phyloP scores from a whole-genome alignment of 257 asterid genomes.

The Scutellaria barbata region DNA sequence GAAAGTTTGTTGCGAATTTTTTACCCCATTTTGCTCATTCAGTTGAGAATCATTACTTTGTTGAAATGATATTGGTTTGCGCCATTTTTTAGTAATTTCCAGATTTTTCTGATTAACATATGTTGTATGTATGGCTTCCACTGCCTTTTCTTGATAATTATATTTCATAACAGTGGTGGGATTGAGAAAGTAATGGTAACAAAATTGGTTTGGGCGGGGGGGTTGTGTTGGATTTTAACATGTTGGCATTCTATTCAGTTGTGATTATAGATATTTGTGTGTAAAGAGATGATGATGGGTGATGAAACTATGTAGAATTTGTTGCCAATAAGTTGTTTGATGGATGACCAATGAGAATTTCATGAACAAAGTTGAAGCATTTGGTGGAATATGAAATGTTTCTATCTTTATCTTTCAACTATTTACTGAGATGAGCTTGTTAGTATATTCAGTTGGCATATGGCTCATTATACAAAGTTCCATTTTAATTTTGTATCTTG shows the following conservation, averaged over 20 bases:
- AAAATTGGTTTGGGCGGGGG: too few species aligned
- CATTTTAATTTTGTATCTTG: background rate
- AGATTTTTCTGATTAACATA: too few species aligned
- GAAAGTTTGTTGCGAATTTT: too few species aligned
- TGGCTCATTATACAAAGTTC: background rate
- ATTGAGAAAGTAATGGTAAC: too few species aligned
- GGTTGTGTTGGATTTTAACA: too few species aligned
- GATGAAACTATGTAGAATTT: background rate
- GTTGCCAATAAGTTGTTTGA: constrained; percentile 27
- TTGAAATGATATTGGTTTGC: too few species aligned
- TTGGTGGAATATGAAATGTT: constrained; percentile 3
- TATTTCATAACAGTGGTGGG: too few species aligned
- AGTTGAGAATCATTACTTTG: too few species aligned
- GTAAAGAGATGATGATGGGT: background rate
- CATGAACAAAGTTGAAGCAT: background rate
- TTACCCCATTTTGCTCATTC: too few species aligned
- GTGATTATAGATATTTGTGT: constrained; percentile 1
- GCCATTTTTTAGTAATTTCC: too few species aligned
- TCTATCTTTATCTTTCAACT: constrained; percentile 15
- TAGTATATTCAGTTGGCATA: constrained; percentile 12
- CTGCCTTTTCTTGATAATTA: too few species aligned
- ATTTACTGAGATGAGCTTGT: constrained; percentile 8
- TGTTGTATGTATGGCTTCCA: too few species aligned
- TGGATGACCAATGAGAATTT: constrained; percentile 14
- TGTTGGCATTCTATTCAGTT: background rate